These are phyloP conservation scores for Scutellaria baicalensis DNA, from an alignment of 257 asterid species.

Conservation along the genomic window DNA sequence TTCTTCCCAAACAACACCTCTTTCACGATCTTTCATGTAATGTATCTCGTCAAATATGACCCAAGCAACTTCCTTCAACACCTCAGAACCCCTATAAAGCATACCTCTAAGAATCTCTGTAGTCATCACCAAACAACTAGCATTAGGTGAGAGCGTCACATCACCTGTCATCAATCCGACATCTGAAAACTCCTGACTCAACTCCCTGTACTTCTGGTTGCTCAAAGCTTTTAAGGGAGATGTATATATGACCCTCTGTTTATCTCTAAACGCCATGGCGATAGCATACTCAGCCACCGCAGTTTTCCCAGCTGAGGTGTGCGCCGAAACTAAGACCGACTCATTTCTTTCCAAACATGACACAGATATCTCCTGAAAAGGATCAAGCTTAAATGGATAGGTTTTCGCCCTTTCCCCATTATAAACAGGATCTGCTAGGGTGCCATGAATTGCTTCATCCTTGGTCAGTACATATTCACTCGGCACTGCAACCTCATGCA, in stretches of 20 bases:
- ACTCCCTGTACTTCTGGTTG: constrained; percentile 91
- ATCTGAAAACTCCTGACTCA: constrained; percentile 86
- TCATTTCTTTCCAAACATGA: constrained; percentile 91
- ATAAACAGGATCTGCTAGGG: constrained; percentile 66
- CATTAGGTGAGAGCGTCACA: constrained; percentile 85
- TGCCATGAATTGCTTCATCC: constrained; percentile 67
- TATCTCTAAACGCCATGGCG: constrained; percentile 90
- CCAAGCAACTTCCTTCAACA: constrained; percentile 97
- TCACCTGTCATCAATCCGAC: constrained; percentile 99
- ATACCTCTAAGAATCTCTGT: constrained; percentile 93
- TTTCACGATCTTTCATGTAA: constrained; percentile 97
- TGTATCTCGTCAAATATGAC: constrained; percentile 98
- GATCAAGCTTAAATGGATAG: constrained; percentile 76
- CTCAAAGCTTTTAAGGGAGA: constrained; percentile 91
- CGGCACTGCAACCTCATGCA: constrained; percentile 96
- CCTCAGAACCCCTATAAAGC: constrained; percentile 98
- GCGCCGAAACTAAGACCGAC: constrained; percentile 88
- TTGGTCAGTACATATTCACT: constrained; percentile 43
- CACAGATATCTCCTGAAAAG: constrained; percentile 83
- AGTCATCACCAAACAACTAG: constrained; percentile 98
- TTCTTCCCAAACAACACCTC: constrained; percentile 99
- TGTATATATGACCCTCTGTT: constrained; percentile 89
- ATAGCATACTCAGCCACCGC: constrained; percentile 98
- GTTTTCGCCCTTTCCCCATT: constrained; percentile 69
- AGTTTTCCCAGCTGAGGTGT: constrained; percentile 98